A percentile compares a stretch with the other conserved stretches of the same genome.
These are phyloP conservation scores for Moelleriella libera DNA, from an alignment of 2,329 filamentous ascomycete species.

Conservation along the genomic window DNA sequence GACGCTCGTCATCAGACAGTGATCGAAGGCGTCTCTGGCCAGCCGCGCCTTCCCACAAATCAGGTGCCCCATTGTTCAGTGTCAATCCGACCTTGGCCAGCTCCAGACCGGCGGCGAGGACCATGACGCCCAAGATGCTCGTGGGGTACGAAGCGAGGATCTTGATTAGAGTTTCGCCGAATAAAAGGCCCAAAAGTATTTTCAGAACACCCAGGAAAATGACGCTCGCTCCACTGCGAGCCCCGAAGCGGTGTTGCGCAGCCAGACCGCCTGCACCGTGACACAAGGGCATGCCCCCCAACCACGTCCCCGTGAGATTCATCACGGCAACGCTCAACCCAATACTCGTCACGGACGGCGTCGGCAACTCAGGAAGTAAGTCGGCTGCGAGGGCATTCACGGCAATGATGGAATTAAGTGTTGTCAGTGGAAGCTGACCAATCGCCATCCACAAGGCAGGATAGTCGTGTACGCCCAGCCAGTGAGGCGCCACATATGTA, in stretches of 20 bases:
- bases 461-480: constrained; percentile 13
- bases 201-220: constrained; percentile 68
- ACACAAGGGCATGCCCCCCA: constrained; percentile 89
- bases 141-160: constrained; percentile 62
- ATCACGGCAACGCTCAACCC: constrained; percentile 71
- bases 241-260: constrained; percentile 82
- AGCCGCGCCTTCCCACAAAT: constrained; percentile 42
- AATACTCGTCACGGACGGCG: constrained; percentile 61
- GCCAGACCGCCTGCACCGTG: constrained; percentile 86
- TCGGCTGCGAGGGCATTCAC: constrained; percentile 68
- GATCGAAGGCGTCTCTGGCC: constrained; percentile 33
- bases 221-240: constrained; percentile 72
- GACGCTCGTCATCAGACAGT: constrained; percentile 52
- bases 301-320: constrained; percentile 80
- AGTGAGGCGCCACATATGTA: constrained; percentile 20
- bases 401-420: constrained; percentile 84
- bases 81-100: constrained; percentile 74
- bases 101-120: constrained; percentile 79
- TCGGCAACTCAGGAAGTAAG: constrained; percentile 52
- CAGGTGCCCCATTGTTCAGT: constrained; percentile 56
- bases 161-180: constrained; percentile 59
- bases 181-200: constrained; percentile 58
- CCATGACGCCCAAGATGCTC: constrained; percentile 71
- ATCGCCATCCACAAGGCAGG: constrained; percentile 47
- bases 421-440: constrained; percentile 80